Evolutionary conservation across 805 yeast species (phyloP), one percentile per base, ranked within the genome.

Genomic region (Saturnispora saitoi): DNA sequence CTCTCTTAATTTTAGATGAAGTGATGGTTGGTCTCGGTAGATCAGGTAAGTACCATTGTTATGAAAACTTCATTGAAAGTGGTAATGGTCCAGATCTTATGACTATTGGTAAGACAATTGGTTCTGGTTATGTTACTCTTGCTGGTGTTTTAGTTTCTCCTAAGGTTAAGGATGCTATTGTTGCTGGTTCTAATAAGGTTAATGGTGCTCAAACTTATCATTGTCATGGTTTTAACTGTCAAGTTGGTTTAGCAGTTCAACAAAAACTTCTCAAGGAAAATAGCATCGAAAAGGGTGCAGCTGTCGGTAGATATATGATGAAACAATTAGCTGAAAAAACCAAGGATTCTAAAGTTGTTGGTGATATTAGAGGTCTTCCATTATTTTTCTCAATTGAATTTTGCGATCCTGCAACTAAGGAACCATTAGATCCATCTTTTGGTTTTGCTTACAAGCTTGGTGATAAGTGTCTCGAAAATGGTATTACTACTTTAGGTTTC

Each of bases 1-100:
- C 96, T 39, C 67, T 90, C 60, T 88, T 97, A 22, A 87, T 89
- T 64, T 73, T 91, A 65, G 98, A 90, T 65, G 98, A 90, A 67
- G 98, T 90, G 34, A 75, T 76, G 79, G 76, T 77, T 56, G 82
- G 82, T 24, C 70, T 75, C 30, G 81, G 81, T 32, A 70, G 81
- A 58, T 61, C 69, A 45, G 80, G 81, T 32, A 52, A 66, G 62
- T 47, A 65, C 66, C 52, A 69, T 65, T 61, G 74, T 74, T 50
- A 74, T 71, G 76, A 72, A 56, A 70, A 69, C 52, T 70, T 58
- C 49, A 58, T 70, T 57, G 51, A 58, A 59, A 56, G 60, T 15
- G 68, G 63, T 20, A 66, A 62, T 22, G 71, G 70, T 22, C 81
- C 81, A 43, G 79, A 76, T 57, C 59, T 76, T 28, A 70, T 70